phyloP scores from a whole-genome alignment of 306 rosid species.

The Myrica gale region DNA sequence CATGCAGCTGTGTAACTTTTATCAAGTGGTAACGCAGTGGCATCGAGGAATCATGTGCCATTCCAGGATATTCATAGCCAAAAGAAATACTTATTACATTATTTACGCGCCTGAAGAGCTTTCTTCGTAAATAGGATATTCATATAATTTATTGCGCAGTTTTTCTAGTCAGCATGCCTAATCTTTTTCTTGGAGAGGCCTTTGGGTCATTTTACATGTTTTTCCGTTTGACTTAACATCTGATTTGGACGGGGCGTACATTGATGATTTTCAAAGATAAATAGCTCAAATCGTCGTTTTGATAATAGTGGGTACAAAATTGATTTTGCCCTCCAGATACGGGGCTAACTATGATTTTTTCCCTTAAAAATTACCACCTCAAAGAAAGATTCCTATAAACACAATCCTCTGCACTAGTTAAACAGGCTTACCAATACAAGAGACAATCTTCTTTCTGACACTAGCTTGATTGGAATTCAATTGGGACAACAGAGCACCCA shows the following conservation, averaged over 20 bases:
- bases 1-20: neutral
- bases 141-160: neutral
- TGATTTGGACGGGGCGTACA: no score
- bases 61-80: neutral
- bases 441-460: constrained; percentile 81
- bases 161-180: neutral
- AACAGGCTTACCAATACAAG: constrained; percentile 72
- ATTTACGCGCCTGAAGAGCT: neutral
- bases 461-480: constrained; percentile 88
- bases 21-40: neutral
- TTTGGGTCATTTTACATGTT: no score
- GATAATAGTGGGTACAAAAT: no score
- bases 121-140: neutral
- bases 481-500: constrained; percentile 78
- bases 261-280: no score
- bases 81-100: no score
- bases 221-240: no score
- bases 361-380: neutral
- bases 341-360: no score
- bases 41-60: neutral
- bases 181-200: neutral
- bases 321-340: no score
- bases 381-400: neutral
- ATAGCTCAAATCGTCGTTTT: no score
- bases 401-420: neutral